Conservation (phyloP, 129 eudicot genomes). For the Sambucus nigra region DNA sequence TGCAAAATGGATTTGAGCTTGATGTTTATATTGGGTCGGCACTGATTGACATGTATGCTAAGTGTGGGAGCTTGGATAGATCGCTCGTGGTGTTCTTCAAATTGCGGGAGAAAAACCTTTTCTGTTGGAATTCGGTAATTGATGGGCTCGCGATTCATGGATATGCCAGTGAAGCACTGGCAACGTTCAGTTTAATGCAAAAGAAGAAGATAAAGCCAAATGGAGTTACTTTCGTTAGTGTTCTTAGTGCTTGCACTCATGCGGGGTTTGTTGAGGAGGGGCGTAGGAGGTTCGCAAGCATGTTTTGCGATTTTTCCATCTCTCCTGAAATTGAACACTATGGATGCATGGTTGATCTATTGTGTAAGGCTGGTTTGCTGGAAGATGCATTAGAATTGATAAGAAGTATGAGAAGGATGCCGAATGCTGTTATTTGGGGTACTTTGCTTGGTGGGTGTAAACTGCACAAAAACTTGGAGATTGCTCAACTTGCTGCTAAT, state of each 20-base stretch:
- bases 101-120: constrained; percentile 57
- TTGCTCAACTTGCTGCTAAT: constrained; percentile 50
- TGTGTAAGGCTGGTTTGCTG: constrained; percentile 63
- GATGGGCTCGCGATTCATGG: constrained; percentile 85
- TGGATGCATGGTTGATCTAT: constrained; percentile 82
- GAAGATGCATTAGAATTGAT: constrained; percentile 60
- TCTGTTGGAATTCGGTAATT: constrained; percentile 79
- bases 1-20: constrained; percentile 23
- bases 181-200: constrained; percentile 48
- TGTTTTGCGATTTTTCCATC: constrained; percentile 36
- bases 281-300: constrained; percentile 23
- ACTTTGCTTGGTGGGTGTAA: constrained; percentile 76
- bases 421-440: constrained; percentile 84
- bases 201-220: constrained; percentile 54
- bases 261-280: constrained; percentile 65
- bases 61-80: constrained; percentile 59
- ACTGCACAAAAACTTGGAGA: constrained; percentile 63
- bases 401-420: constrained; percentile 59
- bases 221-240: constrained; percentile 57
- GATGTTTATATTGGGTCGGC: constrained; percentile 78
- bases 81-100: constrained; percentile 59
- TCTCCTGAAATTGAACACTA: constrained; percentile 65
- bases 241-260: constrained; percentile 79
- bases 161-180: constrained; percentile 48
- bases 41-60: constrained; percentile 83